phyloP scores from a whole-genome alignment of 2,329 filamentous ascomycete genomes.

The Hirsutella minnesotensis region DNA sequence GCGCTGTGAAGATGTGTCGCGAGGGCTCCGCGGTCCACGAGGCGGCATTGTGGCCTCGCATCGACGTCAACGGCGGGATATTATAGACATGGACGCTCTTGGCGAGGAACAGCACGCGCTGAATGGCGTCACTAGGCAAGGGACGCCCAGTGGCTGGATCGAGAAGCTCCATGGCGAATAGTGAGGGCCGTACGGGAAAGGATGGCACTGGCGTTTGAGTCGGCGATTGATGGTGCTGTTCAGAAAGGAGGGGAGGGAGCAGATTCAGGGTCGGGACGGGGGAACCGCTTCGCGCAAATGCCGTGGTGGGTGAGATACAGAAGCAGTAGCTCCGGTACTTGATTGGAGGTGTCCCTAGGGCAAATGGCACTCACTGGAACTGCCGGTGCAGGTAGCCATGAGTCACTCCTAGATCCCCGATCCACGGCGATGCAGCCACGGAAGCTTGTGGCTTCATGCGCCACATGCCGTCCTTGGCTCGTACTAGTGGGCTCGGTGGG shows the following conservation, averaged over 20 bases:
- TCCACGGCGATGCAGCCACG: too few species aligned
- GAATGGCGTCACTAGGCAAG: slow-evolving; percentile 66
- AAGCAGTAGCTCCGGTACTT: too few species aligned
- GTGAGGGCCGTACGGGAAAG: not conserved
- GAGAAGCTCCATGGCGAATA: slow-evolving; percentile 42
- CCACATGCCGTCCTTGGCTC: too few species aligned
- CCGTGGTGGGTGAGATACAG: not conserved
- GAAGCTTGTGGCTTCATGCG: too few species aligned
- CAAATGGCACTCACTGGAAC: too few species aligned
- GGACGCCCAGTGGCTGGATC: slow-evolving; percentile 61
- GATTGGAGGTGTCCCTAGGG: too few species aligned
- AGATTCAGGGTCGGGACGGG: not conserved
- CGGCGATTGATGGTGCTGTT: not conserved
- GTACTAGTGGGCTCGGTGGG: too few species aligned
- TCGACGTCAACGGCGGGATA: slow-evolving; percentile 68
- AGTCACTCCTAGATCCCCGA: too few species aligned
- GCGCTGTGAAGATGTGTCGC: slow-evolving; percentile 75
- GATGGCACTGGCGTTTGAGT: not conserved
- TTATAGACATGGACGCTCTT: slow-evolving; percentile 72
- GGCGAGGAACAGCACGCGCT: slow-evolving; percentile 71
- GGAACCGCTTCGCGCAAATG: too few species aligned
- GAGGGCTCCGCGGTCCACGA: slow-evolving; percentile 62
- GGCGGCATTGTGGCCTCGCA: slow-evolving; percentile 66
- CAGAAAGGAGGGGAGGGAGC: not conserved
- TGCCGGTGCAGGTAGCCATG: too few species aligned